Evolutionary conservation across 257 asterid genomes (phyloP).

Genomic region (Echium plantagineum): DNA sequence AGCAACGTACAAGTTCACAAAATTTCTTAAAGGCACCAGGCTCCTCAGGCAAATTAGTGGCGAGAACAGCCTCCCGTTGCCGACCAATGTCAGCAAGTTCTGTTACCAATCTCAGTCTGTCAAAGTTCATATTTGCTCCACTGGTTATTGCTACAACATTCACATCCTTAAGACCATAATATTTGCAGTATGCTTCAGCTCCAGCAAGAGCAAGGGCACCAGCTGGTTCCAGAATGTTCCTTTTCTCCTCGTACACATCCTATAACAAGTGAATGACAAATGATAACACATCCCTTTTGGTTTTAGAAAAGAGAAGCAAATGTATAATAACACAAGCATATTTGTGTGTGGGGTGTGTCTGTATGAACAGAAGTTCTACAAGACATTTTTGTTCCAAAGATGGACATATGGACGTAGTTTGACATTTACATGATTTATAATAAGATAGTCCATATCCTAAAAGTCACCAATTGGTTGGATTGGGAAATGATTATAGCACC

Average conservation of each 20-base stretch:
- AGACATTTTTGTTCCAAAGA: too few species aligned
- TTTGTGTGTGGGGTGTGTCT: too few species aligned
- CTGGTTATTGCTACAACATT: constrained; percentile 82
- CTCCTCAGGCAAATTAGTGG: constrained; percentile 73
- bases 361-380: neutral
- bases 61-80: constrained; percentile 72
- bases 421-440: neutral
- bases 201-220: constrained; percentile 98
- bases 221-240: constrained; percentile 91
- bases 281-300: neutral
- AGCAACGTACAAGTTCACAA: constrained; percentile 49
- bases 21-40: constrained; percentile 62
- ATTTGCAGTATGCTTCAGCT: constrained; percentile 87
- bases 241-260: constrained; percentile 97
- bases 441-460: neutral
- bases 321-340: neutral
- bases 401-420: too few species aligned
- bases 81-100: constrained; percentile 91
- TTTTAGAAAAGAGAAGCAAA: neutral
- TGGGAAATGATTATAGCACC: neutral
- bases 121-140: constrained; percentile 96
- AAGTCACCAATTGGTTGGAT: constrained; percentile 5
- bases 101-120: constrained; percentile 78
- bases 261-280: constrained; percentile 13
- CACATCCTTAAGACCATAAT: constrained; percentile 61